Percentiles rank a stretch among this genome's conserved stretches.
Evolutionary conservation across 768 basidiomycete species (phyloP).

Genomic region (Mycena albidolilacea): DNA sequence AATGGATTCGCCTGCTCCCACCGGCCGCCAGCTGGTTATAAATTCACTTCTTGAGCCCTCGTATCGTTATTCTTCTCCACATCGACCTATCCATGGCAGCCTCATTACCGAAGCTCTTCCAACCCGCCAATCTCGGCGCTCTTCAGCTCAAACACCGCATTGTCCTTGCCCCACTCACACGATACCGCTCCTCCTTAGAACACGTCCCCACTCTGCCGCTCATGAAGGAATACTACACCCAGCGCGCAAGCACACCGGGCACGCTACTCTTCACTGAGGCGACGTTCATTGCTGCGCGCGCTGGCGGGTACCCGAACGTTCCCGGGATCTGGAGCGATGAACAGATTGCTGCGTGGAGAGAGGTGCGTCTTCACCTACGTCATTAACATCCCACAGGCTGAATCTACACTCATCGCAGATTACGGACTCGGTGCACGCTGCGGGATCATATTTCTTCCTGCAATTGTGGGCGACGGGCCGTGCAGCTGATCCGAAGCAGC

Average conservation of each 20-base stretch:
- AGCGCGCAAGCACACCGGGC: slow-evolving; percentile 50
- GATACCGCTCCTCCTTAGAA: slow-evolving; percentile 46
- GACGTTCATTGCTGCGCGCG: slow-evolving; percentile 52
- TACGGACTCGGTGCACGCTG: slow-evolving; percentile 63
- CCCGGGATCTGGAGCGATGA: slow-evolving; percentile 28
- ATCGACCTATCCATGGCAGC: not conserved
- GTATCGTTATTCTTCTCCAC: not conserved
- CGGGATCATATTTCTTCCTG: slow-evolving; percentile 59
- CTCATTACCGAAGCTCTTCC: slow-evolving; percentile 25
- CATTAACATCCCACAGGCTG: not conserved
- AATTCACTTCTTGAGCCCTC: not conserved
- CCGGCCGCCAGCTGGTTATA: not conserved
- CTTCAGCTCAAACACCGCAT: slow-evolving; percentile 47
- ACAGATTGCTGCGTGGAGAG: slow-evolving; percentile 63
- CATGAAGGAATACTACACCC: slow-evolving; percentile 50
- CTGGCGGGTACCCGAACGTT: slow-evolving; percentile 54
- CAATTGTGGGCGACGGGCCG: slow-evolving; percentile 66
- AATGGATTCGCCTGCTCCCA: no score
- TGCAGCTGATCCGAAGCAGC: slow-evolving; percentile 40
- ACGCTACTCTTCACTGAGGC: slow-evolving; percentile 61
- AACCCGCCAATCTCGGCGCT: slow-evolving; percentile 22
- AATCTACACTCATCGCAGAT: slow-evolving; percentile 45
- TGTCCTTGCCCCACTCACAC: slow-evolving; percentile 53
- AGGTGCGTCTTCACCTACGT: slow-evolving; percentile 39
- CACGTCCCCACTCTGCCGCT: slow-evolving; percentile 45